Evolutionary conservation across 306 rosid genomes (phyloP).

Genomic region (Acacia melanoxylon): DNA sequence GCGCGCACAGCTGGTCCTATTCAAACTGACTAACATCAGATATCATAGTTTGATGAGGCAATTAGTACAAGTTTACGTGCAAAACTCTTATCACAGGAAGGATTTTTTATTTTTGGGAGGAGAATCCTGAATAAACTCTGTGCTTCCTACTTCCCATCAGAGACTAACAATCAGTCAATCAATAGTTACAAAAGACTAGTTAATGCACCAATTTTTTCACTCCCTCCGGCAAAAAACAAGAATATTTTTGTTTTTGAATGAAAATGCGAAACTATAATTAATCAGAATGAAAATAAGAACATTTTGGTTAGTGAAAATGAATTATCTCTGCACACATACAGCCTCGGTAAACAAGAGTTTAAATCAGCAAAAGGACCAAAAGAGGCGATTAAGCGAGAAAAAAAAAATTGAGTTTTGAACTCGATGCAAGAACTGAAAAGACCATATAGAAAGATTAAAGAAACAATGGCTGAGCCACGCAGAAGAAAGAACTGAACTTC

Average conservation of each 20-base stretch:
- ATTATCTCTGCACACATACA: not conserved
- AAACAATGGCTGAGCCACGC: not conserved
- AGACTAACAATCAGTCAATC: too few species aligned
- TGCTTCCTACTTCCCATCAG: not conserved
- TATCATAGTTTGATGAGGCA: too few species aligned
- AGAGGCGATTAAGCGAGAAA: not conserved
- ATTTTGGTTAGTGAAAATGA: not conserved
- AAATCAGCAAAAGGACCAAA: not conserved
- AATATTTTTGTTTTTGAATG: not conserved
- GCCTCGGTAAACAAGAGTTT: not conserved
- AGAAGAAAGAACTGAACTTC: not conserved
- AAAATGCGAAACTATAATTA: too few species aligned
- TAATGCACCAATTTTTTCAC: not conserved
- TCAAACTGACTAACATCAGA: not conserved
- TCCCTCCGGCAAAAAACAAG: not conserved
- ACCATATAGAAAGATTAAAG: not conserved
- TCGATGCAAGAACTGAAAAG: not conserved
- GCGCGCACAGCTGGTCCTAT: too few species aligned
- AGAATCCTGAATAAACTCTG: not conserved
- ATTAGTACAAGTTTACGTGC: not conserved
- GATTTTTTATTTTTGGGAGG: not conserved
- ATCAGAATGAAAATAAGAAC: conserved; percentile 1
- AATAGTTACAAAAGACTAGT: not conserved
- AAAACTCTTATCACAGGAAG: not conserved
- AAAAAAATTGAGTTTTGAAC: not conserved